Evolutionary conservation across 345 rosid species (phyloP).

Genomic region (Arabidopsis suecica): DNA sequence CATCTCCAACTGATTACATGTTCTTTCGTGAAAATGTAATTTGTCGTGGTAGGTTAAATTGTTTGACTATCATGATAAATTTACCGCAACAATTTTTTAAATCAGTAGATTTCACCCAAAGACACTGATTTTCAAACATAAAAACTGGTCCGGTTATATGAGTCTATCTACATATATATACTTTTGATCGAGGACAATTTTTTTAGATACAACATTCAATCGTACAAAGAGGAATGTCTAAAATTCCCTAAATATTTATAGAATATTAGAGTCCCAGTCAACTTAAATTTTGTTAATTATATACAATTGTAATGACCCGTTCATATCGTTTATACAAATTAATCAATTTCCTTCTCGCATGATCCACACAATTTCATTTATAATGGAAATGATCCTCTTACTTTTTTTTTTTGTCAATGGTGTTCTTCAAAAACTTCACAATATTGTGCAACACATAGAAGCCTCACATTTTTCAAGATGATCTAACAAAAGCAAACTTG

Average conservation of each 20-base stretch:
- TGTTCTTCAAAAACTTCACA: not conserved
- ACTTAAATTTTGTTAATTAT: not conserved
- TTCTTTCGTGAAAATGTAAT: no score
- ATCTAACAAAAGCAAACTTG: no score
- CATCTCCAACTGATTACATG: no score
- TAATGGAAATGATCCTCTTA: not conserved
- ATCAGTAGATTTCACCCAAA: no score
- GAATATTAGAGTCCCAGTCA: constrained; percentile 9
- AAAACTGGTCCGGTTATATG: not conserved
- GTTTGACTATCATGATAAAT: no score
- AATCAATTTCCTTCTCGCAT: not conserved
- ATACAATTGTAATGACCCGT: not conserved
- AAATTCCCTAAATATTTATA: not conserved
- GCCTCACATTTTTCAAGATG: no score
- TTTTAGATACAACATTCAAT: not conserved
- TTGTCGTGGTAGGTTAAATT: no score
- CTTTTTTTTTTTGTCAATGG: not conserved
- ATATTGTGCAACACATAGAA: no score
- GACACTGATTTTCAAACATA: not conserved
- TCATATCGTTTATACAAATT: not conserved
- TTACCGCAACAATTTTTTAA: not conserved
- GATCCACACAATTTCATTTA: not conserved
- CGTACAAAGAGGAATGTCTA: not conserved
- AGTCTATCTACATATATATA: not conserved
- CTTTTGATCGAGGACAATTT: not conserved